Conservation (phyloP, 2,329 filamentous ascomycete genomes). For the Nigrospora osmanthi region DNA sequence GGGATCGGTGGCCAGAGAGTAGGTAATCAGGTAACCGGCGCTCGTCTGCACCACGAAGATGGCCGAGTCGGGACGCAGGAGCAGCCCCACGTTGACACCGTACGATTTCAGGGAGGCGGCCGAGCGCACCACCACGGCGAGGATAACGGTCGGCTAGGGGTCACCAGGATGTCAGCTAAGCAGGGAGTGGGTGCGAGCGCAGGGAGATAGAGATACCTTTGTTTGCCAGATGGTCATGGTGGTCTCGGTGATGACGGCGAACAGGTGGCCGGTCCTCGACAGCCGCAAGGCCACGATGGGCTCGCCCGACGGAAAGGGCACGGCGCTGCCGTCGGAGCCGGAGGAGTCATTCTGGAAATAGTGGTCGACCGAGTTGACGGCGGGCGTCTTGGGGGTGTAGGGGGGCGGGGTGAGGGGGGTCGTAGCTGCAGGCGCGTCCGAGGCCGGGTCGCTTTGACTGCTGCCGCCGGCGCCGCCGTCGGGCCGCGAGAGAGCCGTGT, state of each 20-base stretch:
- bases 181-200: neutral
- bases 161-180: too few species aligned
- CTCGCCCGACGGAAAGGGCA: slow-evolving; percentile 43
- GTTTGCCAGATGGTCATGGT: slow-evolving; percentile 96
- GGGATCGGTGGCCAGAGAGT: slow-evolving; percentile 80
- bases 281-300: slow-evolving; percentile 68
- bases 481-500: slow-evolving; percentile 10
- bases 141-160: slow-evolving; percentile 74
- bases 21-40: slow-evolving; percentile 84
- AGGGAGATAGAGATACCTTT: slow-evolving; percentile 55
- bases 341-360: slow-evolving; percentile 30
- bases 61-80: slow-evolving; percentile 83
- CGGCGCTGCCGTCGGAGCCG: slow-evolving; percentile 10
- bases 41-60: slow-evolving; percentile 88
- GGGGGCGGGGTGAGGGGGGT: slow-evolving; percentile 28
- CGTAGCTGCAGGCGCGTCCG: slow-evolving; percentile 18
- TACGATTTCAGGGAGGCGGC: slow-evolving; percentile 72
- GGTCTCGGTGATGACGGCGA: slow-evolving; percentile 78
- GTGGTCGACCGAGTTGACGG: slow-evolving; percentile 51
- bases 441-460: slow-evolving; percentile 20
- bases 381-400: slow-evolving; percentile 47
- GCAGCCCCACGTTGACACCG: slow-evolving; percentile 74
- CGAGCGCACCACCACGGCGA: slow-evolving; percentile 80
- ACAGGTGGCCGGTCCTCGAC: slow-evolving; percentile 71
- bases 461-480: slow-evolving; percentile 12